phyloP scores from a whole-genome alignment of 257 asterid species.

The Lithospermum erythrorhizon region DNA sequence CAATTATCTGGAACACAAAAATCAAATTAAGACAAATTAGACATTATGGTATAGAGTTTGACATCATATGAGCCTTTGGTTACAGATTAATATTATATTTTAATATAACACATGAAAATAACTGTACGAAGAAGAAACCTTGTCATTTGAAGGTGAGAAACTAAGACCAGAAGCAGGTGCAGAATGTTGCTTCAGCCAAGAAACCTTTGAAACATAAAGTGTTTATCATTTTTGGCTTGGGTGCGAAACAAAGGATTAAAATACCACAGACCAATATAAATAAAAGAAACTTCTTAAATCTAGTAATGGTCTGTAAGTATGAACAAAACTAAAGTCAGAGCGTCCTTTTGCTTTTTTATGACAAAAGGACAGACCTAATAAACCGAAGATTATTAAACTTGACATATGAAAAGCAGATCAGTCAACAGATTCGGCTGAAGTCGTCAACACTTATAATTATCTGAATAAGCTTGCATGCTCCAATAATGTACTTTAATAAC shows the following conservation, averaged over 20 bases:
- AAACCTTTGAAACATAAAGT: conserved; percentile 43
- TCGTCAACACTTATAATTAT: no score
- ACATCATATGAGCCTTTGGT: neutral
- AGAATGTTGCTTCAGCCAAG: conserved; percentile 97
- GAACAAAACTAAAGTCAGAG: neutral
- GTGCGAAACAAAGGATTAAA: conserved; percentile 1
- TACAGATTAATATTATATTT: no score
- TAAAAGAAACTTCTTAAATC: neutral
- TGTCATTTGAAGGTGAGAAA: conserved; percentile 94
- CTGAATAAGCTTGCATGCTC: neutral
- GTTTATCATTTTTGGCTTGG: neutral
- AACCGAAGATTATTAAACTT: neutral
- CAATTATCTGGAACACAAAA: conserved; percentile 58
- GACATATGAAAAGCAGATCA: neutral
- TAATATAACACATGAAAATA: neutral
- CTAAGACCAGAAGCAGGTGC: conserved; percentile 92
- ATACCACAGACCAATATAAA: neutral
- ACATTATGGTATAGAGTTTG: neutral
- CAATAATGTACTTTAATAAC: neutral
- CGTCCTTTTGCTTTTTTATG: neutral
- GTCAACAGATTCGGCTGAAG: neutral
- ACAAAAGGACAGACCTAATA: neutral
- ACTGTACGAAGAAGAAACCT: conserved; percentile 40
- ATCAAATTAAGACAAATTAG: conserved; percentile 6
- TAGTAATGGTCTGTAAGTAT: neutral